These are phyloP conservation scores for Xerocomus amazonicus DNA, from an alignment of 1,284 basidiomycete genomes.

Conservation along the genomic window DNA sequence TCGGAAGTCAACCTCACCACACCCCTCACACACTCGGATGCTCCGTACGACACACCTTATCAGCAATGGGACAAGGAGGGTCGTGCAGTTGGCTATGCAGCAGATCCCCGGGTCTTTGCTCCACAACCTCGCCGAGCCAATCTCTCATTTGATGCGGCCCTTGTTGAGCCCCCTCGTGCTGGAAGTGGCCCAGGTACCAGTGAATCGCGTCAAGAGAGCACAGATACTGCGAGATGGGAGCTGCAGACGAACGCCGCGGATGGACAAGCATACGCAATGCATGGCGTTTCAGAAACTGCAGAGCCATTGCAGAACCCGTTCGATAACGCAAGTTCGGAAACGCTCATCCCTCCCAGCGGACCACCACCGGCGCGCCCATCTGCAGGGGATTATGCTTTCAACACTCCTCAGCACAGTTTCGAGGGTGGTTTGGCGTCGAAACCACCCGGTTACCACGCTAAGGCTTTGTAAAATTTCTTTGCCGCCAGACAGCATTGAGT, in stretches of 20 bases:
- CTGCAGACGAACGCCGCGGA: slow-evolving; percentile 24
- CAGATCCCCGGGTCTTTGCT: slow-evolving; percentile 34
- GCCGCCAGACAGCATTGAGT: neutral
- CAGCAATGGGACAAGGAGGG: slow-evolving; percentile 40
- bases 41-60: slow-evolving; percentile 27
- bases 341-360: slow-evolving; percentile 14
- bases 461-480: neutral
- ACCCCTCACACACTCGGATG: slow-evolving; percentile 21
- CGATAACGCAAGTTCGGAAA: slow-evolving; percentile 17
- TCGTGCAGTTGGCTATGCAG: slow-evolving; percentile 34
- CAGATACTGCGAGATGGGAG: slow-evolving; percentile 29
- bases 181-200: slow-evolving; percentile 10
- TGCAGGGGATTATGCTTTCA: slow-evolving; percentile 23
- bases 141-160: slow-evolving; percentile 8
- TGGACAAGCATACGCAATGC: slow-evolving; percentile 26
- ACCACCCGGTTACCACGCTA: slow-evolving; percentile 23
- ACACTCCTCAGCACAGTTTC: slow-evolving; percentile 25
- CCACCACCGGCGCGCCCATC: slow-evolving; percentile 9
- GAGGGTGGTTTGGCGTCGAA: slow-evolving; percentile 12
- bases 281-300: slow-evolving; percentile 17
- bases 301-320: slow-evolving; percentile 25
- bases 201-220: slow-evolving; percentile 23
- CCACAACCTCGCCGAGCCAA: slow-evolving; percentile 38
- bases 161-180: slow-evolving; percentile 13
- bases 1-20: slow-evolving; percentile 43